Evolutionary conservation across 2,329 filamentous ascomycete species (phyloP).

Genomic region (Stagonosporopsis cucurbitacearum): DNA sequence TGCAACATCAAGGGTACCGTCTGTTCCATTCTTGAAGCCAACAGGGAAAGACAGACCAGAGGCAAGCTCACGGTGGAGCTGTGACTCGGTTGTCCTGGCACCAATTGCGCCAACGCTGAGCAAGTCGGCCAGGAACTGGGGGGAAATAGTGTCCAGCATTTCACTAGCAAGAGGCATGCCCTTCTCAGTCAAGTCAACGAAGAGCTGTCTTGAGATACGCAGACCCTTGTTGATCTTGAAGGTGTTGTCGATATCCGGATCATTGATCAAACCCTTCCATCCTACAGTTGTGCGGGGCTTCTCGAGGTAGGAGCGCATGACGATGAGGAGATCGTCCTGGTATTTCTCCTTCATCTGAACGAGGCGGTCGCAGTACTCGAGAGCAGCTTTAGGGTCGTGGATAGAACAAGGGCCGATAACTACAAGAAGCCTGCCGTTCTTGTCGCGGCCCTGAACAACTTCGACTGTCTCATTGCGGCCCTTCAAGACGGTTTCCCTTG

Average conservation of each 20-base stretch:
- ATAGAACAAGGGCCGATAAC: conserved; percentile 96
- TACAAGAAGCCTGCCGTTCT: conserved; percentile 68
- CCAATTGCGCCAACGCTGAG: conserved; percentile 92
- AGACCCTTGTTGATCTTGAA: conserved; percentile 99
- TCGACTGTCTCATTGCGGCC: conserved; percentile 67
- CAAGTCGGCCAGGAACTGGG: conserved; percentile 93
- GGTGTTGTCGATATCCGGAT: conserved; percentile 96
- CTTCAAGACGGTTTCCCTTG: conserved; percentile 62
- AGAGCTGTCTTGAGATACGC: conserved; percentile 83
- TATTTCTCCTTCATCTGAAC: conserved; percentile 85
- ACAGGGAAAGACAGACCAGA: conserved; percentile 96
- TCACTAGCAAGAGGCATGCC: conserved; percentile 97
- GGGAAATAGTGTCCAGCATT: conserved; percentile 98
- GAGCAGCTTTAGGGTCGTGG: conserved; percentile 87
- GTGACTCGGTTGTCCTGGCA: conserved; percentile 94
- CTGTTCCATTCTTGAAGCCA: conserved; percentile 99
- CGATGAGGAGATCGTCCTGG: conserved; percentile 85
- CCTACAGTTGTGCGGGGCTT: conserved; percentile 97
- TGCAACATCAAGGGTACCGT: conserved; percentile 85
- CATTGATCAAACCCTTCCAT: conserved; percentile 99
- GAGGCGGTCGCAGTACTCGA: conserved; percentile 90
- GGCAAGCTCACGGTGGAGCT: conserved; percentile 92
- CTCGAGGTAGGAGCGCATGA: conserved; percentile 98
- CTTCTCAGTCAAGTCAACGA: conserved; percentile 86
- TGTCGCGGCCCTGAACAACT: conserved; percentile 66